Conservation (phyloP, 495 filamentous ascomycete genomes). For the Penicillium paxilli region DNA sequence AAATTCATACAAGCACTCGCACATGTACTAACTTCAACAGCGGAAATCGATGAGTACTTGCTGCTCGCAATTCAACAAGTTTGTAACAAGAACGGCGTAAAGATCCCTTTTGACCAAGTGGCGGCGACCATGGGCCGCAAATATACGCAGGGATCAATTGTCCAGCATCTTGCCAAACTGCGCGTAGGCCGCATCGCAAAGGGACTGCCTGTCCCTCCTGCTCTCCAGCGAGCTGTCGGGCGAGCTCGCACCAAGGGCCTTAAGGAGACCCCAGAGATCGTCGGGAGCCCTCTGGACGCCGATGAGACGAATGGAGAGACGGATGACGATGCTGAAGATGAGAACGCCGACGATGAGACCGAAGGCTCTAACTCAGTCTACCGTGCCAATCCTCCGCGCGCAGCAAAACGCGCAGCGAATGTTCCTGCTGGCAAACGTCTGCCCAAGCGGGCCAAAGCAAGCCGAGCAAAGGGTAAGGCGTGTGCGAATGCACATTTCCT, state of each 20-base stretch:
- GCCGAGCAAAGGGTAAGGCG: no score
- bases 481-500: no score
- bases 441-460: no score
- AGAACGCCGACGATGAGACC: no score
- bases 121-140: slow-evolving; percentile 34
- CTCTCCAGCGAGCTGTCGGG: slow-evolving; percentile 20
- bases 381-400: no score
- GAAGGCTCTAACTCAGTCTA: no score
- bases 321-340: no score
- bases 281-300: no score
- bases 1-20: neutral
- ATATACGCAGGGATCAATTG: slow-evolving; percentile 43
- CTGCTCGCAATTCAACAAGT: slow-evolving; percentile 43
- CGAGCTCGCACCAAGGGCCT: neutral
- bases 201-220: slow-evolving; percentile 38
- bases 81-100: slow-evolving; percentile 35
- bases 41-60: slow-evolving; percentile 41
- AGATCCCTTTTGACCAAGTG: slow-evolving; percentile 42
- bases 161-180: slow-evolving; percentile 51
- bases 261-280: no score
- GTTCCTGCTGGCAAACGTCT: no score
- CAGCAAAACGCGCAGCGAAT: no score
- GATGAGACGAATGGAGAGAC: no score
- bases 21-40: slow-evolving; percentile 25
- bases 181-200: slow-evolving; percentile 31